phyloP scores from a whole-genome alignment of 768 basidiomycete species.

The Gloeopeniophorella convolvens region DNA sequence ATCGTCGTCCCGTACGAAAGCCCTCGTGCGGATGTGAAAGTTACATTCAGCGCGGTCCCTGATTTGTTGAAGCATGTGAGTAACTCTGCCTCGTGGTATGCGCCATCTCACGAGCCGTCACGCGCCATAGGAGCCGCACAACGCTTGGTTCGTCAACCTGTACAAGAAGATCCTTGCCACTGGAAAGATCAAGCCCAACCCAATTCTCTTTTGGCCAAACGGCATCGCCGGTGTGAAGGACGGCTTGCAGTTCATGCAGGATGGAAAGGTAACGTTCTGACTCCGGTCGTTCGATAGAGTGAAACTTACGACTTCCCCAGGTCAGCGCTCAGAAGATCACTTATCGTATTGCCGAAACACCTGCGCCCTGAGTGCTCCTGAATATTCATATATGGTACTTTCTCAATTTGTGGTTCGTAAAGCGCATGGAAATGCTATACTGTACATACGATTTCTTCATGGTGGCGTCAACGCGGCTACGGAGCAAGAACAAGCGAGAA shows the following conservation, averaged over 20 bases:
- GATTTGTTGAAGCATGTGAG: conserved; percentile 4
- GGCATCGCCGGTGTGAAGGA: conserved; percentile 24
- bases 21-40: not conserved
- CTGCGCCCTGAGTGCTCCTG: conserved; percentile 1
- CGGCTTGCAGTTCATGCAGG: conserved; percentile 26
- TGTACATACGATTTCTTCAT: too few species aligned
- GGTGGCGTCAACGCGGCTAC: too few species aligned
- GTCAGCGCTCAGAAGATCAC: conserved; percentile 29
- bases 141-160: conserved; percentile 21
- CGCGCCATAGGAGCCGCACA: conserved; percentile 15
- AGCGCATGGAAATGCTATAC: too few species aligned
- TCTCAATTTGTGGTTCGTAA: too few species aligned
- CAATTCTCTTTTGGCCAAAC: conserved; percentile 22
- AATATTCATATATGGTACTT: too few species aligned
- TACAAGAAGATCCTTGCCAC: conserved; percentile 19
- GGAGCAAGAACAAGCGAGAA: too few species aligned
- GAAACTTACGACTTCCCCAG: not conserved
- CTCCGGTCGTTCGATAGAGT: not conserved
- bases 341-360: conserved; percentile 21
- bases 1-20: conserved; percentile 8
- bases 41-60: not conserved
- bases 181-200: conserved; percentile 25
- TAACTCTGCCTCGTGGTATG: too few species aligned
- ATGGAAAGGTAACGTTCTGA: conserved; percentile 22
- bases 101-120: not conserved